Evolutionary conservation across 2,329 filamentous ascomycete genomes (phyloP), one percentile per base, ranked within the genome.

Genomic region (Macrophomina phaseolina): DNA sequence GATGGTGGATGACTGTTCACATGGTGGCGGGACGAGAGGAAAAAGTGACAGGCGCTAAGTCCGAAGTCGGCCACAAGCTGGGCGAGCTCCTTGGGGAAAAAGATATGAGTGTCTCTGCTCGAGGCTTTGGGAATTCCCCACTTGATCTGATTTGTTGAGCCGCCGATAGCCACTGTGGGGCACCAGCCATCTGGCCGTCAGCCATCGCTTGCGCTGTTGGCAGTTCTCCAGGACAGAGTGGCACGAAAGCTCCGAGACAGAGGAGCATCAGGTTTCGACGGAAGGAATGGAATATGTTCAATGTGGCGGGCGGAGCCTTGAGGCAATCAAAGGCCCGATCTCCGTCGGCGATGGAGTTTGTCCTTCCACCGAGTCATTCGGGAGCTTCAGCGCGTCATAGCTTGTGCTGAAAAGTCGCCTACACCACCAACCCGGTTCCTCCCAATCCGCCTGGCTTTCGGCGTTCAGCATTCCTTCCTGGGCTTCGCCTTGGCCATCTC

Each of bases 1-100:
- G 30, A 23, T 38, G 40, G n/a, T 16, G 11, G 56, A 46, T 48
- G 56, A 48, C 56, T 49, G 30, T 46, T 49, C 9, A 36, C 58
- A 49, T 45, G n/a, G 58, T 7, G 30, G 45, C 42, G 23, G 32
- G n/a, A 14, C 56, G 28, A 30, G 18, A 5, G 52, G 45, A 49
- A 62, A 62, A 62, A 62, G 45, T 36, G 30, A 52, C 46, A 12
- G n/a, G 45, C 63, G 63, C 63, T 56, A 65, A 64, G 53, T 60
- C 64, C 64, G 64, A 61, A 66, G 46, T 66, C 64, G 64, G 64
- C 32, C 61, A 66, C 28, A 6, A 65, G 40, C 32, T 58, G 38
- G 40, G 30, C 6, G 40, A 58, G 52, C 51, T 65, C 62, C 52
- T 56, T 65, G 40, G 38, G 62, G 51, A 32, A 56, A 23, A 46